phyloP scores from a whole-genome alignment of 257 asterid species.

The Eustoma russellianum region DNA sequence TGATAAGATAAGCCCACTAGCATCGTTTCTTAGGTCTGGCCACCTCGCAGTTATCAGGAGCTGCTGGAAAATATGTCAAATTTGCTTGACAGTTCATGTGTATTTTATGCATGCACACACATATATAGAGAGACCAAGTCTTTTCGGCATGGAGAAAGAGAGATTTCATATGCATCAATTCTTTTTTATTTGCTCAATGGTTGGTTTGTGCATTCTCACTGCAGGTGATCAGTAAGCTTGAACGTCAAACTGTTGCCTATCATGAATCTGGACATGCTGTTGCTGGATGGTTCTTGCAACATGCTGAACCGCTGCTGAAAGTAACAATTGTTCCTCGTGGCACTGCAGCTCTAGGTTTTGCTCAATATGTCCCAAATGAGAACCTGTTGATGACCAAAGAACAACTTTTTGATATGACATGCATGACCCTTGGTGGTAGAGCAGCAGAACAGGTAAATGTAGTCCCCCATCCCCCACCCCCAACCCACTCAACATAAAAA shows the following conservation, averaged over 20 bases:
- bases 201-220: background rate
- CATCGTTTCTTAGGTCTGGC: too few relatives aligned
- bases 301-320: conserved; percentile 76
- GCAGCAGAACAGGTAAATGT: conserved; percentile 84
- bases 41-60: too few relatives aligned
- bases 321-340: conserved; percentile 91
- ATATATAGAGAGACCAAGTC: too few relatives aligned
- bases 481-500: too few relatives aligned
- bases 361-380: conserved; percentile 80
- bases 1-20: too few relatives aligned
- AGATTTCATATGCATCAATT: too few relatives aligned
- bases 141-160: too few relatives aligned
- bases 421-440: conserved; percentile 93
- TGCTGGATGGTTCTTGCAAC: conserved; percentile 82
- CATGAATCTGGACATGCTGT: conserved; percentile 96
- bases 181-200: too few relatives aligned
- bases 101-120: too few relatives aligned
- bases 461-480: background rate
- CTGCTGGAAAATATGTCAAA: too few relatives aligned
- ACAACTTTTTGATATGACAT: conserved; percentile 76
- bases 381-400: conserved; percentile 79
- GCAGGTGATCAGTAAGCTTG: conserved; percentile 72
- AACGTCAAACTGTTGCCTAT: conserved; percentile 71
- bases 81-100: too few relatives aligned
- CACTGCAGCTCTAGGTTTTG: conserved; percentile 84